Evolutionary conservation across 2,329 filamentous ascomycete species (phyloP).

Genomic region (Simplicillium sp.): DNA sequence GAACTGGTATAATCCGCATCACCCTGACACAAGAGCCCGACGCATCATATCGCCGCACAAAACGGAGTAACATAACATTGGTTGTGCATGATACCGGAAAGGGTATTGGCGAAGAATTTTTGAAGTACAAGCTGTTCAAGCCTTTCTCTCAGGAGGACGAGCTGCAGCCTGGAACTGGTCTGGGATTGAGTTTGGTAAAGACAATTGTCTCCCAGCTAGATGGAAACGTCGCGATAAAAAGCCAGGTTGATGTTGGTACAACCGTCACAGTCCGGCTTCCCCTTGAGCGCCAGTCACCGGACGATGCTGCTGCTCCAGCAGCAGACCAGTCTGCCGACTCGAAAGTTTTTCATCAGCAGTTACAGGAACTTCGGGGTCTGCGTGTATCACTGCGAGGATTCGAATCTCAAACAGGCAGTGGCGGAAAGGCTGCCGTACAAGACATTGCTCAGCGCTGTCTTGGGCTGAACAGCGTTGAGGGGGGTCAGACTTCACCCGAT

Average conservation of each 20-base stretch:
- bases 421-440: no score
- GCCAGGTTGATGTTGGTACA: slow-evolving; percentile 24
- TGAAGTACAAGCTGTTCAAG: slow-evolving; percentile 49
- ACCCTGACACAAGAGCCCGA: not conserved
- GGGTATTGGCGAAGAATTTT: slow-evolving; percentile 55
- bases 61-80: slow-evolving; percentile 18
- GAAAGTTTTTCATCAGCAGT: no score
- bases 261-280: slow-evolving; percentile 24
- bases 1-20: slow-evolving; percentile 13
- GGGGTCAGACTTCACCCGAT: no score
- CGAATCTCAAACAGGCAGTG: no score
- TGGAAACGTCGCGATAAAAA: slow-evolving; percentile 50
- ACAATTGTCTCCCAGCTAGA: slow-evolving; percentile 47
- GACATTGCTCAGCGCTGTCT: no score
- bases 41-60: not conserved
- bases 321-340: no score
- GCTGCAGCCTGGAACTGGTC: slow-evolving; percentile 49
- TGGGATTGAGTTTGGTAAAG: slow-evolving; percentile 57
- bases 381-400: no score
- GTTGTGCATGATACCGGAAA: slow-evolving; percentile 54
- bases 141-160: slow-evolving; percentile 57
- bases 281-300: no score
- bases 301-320: no score
- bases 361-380: no score
- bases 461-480: no score